Conservation (phyloP, 352 stramenopile species). For the Phytophthora podocarpi region DNA sequence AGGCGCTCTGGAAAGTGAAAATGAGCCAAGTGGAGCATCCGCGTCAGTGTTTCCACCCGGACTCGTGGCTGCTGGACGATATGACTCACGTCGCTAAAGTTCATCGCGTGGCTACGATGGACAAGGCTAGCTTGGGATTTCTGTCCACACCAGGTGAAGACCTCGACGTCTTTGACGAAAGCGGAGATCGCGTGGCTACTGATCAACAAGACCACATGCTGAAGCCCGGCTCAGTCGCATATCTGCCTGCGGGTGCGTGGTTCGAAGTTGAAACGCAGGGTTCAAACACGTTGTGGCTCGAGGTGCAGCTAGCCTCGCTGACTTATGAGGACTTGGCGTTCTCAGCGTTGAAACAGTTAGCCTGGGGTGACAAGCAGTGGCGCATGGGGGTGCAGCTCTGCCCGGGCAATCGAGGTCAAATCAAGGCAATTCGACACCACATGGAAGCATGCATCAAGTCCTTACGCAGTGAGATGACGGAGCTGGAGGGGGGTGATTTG, state of each 20-base stretch:
- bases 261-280: constrained; percentile 35
- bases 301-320: constrained; percentile 42
- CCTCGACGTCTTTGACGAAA: constrained; percentile 31
- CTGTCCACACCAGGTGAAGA: constrained; percentile 25
- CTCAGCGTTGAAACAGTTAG: constrained; percentile 38
- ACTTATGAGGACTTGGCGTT: constrained; percentile 30
- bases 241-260: constrained; percentile 63
- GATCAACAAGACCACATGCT: constrained; percentile 17
- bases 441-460: constrained; percentile 29
- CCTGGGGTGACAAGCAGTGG: constrained; percentile 33
- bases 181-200: neutral
- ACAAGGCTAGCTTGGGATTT: neutral
- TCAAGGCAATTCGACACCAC: constrained; percentile 10
- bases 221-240: constrained; percentile 49
- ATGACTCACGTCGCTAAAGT: constrained; percentile 25
- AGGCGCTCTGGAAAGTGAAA: constrained; percentile 35
- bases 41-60: constrained; percentile 28
- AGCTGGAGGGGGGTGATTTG: constrained; percentile 34
- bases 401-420: constrained; percentile 4
- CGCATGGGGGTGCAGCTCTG: constrained; percentile 23
- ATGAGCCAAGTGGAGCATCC: constrained; percentile 28
- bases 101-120: constrained; percentile 8
- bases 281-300: constrained; percentile 40
- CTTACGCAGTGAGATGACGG: constrained; percentile 9
- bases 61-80: constrained; percentile 16